These are phyloP conservation scores for Cryptosporidium baileyi DNA, from an alignment of 169 alveolate species.

Conservation along the genomic window DNA sequence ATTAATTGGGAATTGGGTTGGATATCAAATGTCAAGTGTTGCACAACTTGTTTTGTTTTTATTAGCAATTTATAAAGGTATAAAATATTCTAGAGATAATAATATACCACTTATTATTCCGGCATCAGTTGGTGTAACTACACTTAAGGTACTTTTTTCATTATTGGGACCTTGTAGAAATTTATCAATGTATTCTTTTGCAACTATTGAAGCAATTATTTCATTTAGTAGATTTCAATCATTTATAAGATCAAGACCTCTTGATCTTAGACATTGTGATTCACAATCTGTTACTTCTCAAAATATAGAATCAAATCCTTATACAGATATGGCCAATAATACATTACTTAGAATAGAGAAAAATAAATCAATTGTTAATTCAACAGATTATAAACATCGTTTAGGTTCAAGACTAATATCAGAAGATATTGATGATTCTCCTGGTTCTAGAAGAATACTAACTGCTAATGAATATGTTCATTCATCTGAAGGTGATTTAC, in stretches of 20 bases:
- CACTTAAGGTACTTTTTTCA: constrained; percentile 46
- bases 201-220: constrained; percentile 57
- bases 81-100: neutral
- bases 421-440: neutral
- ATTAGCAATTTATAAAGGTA: constrained; percentile 49
- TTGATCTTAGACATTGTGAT: constrained; percentile 52
- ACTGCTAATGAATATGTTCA: neutral
- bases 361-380: neutral
- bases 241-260: constrained; percentile 54
- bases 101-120: constrained; percentile 44
- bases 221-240: constrained; percentile 54
- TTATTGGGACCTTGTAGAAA: constrained; percentile 65
- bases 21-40: constrained; percentile 63
- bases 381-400: neutral
- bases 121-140: constrained; percentile 69
- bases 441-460: neutral
- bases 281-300: constrained; percentile 19
- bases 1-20: constrained; percentile 60
- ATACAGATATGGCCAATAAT: too few species aligned
- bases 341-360: neutral
- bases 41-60: constrained; percentile 45
- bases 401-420: neutral
- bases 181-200: constrained; percentile 55
- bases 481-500: neutral
- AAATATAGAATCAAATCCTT: neutral